These are phyloP conservation scores for Thuidium tamariscinum DNA, from an alignment of 225 moss, liverwort and hornwort species.

Conservation along the genomic window DNA sequence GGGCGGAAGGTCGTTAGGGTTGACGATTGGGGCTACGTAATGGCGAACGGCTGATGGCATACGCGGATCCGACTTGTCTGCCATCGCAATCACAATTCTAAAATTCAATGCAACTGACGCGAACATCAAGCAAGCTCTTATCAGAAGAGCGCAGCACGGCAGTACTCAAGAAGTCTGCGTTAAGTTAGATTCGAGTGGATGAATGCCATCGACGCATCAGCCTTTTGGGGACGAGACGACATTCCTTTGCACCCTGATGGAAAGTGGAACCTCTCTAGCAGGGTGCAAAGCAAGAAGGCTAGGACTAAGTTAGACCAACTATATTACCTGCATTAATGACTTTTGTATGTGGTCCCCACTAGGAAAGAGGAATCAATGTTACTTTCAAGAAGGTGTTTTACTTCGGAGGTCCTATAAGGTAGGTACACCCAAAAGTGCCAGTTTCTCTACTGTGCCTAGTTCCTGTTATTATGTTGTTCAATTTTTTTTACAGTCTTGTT, in stretches of 20 bases:
- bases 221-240: neutral
- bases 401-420: too few species aligned
- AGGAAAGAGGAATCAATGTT: too few species aligned
- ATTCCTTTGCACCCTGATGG: neutral
- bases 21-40: conserved; percentile 32
- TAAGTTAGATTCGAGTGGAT: neutral
- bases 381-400: too few species aligned
- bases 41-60: conserved; percentile 55
- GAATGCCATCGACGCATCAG: neutral
- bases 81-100: conserved; percentile 7
- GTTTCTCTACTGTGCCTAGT: too few species aligned
- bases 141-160: neutral
- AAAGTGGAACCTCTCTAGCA: too few species aligned
- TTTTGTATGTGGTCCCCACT: accelerated
- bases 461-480: too few species aligned
- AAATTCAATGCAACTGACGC: neutral
- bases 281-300: too few species aligned
- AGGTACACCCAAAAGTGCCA: too few species aligned
- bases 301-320: too few species aligned
- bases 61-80: conserved; percentile 58
- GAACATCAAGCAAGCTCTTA: neutral
- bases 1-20: conserved; percentile 59
- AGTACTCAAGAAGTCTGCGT: too few species aligned
- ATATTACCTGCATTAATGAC: too few species aligned
- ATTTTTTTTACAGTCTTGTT: too few species aligned